Evolutionary conservation across 1,284 basidiomycete species (phyloP), one percentile per base, ranked within the genome.

Genomic region (Ustilago loliicola): DNA sequence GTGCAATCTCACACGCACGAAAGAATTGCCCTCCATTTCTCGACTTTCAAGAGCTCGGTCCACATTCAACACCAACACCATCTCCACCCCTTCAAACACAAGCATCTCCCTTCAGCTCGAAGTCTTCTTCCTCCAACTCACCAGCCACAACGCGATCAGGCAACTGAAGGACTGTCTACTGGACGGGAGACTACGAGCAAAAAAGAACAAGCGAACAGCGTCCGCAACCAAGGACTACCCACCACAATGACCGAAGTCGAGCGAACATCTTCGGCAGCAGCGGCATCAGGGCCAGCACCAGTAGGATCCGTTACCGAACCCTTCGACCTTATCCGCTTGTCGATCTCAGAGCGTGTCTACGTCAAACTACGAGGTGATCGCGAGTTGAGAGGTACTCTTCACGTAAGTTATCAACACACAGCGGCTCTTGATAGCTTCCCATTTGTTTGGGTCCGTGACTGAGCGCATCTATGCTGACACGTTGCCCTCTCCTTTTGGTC

Each of bases 271-370:
- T 61, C 72, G 15, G 59, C 72, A 36, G 27, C 72, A 9, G 51
- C 66, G 2, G 51, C 61, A 21, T 29, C 60, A 25, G 64, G 54
- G 9, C 62, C 73, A 42, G 23, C 65, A 42, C 61, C 69, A 19
- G 61, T 68, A 45, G 59, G 74, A 23, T 73, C 71, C 34, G 76
- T 99, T 84, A 92, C 94, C 87, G 95, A 98, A 88, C 95, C 95
- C n/a, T 95, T 99, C 88, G 97, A 99, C 87, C 91, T 99, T 80
- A 96, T 99, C 86, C 91, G 96, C 75, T 90, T 99, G 34, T 96
- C 95, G 34, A 91, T 99, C 74, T 94, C 93, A 83, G 97, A 99
- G 90, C 94, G 94, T 73, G 96, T 98, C 19, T 94, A 93, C 86
- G 93, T 96, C 81, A 99, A 99, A 88, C 90, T 99, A 66, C 89